A percentile compares a stretch with the other conserved stretches of the same genome.
phyloP scores from a whole-genome alignment of 2,329 filamentous ascomycete genomes.

The Beauveria asiatica region DNA sequence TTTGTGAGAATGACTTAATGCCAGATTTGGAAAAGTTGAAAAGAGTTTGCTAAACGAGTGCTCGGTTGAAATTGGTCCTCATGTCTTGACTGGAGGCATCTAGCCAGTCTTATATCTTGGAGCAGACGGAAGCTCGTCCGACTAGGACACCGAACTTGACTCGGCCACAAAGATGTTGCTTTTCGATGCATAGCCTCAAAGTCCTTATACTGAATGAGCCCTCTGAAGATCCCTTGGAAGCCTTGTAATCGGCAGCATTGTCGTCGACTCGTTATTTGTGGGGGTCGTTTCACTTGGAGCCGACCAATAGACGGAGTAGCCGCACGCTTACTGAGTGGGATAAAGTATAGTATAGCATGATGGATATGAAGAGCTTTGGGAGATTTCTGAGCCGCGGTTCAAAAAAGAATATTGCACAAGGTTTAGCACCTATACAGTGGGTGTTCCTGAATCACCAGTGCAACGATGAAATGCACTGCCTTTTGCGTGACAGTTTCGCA shows the following conservation, averaged over 20 bases:
- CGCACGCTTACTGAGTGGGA: background rate
- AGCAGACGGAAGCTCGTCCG: background rate
- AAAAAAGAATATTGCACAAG: background rate
- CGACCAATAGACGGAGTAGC: background rate
- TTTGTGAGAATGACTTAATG: background rate
- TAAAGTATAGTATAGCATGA: background rate
- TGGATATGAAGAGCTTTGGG: background rate
- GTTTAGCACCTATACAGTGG: background rate
- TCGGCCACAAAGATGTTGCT: background rate
- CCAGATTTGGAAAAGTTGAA: background rate
- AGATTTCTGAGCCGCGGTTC: background rate
- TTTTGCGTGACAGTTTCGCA: background rate
- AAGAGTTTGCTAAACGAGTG: background rate
- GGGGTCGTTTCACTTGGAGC: background rate
- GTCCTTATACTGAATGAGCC: background rate
- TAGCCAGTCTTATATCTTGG: background rate
- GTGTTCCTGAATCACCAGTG: background rate
- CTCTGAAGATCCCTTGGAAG: no score
- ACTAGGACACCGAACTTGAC: background rate
- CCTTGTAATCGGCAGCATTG: no score
- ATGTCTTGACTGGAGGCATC: background rate
- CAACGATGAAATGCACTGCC: background rate
- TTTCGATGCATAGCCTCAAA: background rate
- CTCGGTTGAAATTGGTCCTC: background rate
- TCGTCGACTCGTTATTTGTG: background rate